Evolutionary conservation across 257 asterid species (phyloP), one percentile per base, ranked within the genome.

Genomic region (Penstemon eatonii): DNA sequence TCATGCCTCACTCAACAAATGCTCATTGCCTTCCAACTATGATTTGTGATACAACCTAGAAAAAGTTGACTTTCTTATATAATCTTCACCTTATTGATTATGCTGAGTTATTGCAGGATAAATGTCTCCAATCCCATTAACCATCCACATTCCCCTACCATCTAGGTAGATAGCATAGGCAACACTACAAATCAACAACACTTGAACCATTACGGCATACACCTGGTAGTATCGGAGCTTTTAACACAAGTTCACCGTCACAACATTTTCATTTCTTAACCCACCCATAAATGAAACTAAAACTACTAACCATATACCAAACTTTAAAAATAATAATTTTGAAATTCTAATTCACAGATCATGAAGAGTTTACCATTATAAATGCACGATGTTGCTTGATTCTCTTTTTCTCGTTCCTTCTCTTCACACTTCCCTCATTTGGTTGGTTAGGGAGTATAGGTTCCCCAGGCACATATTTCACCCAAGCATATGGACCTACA

Each of bases 381-480:
- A 89, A 90, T 0, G 93, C 85, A 33, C 82, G 87, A 2, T 72
- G 91, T 70, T 64, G 86, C 49, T 72, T 83, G 41, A 86, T 86
- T 67, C 93, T 81, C 81, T 92, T 92, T 72, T 89, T 92, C 91
- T 86, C 96, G 40, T 83, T 85, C 80, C 96, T 87, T 52, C 86
- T 69, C 86, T 89, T 92, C 52, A 85, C 81, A 74, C 98, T 89
- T 70, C 96, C 96, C 73, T 86, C 76, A 72, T 92, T 92, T 13
- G 98, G 98, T 75, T 87, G 87, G 54, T 85, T 92, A 33, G 85
- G 80, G 65, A 51, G 73, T 68, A 86, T 82, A 56, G 92, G 88
- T 41, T 92, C 85, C 56, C 90, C 87, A n/a, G 95, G 93, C 54
- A 63, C 78, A 73, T 70, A 80, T 76, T 83, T 83, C 67, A 86